These are phyloP conservation scores for Sequoiadendron giganteum DNA, from an alignment of 75 land plant species.

Conservation along the genomic window DNA sequence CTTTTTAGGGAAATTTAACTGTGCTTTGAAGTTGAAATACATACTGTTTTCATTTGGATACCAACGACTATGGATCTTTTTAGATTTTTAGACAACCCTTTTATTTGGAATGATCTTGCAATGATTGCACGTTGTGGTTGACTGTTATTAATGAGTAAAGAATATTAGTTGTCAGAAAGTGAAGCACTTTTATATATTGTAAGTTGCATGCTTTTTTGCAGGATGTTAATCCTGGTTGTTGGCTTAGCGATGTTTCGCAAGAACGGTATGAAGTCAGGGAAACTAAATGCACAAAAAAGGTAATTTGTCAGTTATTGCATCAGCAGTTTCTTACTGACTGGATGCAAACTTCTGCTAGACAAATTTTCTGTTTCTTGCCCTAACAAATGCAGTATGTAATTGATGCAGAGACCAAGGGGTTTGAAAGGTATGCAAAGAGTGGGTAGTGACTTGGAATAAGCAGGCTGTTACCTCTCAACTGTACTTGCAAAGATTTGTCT, in stretches of 20 bases:
- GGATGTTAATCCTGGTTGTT: constrained; percentile 63
- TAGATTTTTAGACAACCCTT: neutral
- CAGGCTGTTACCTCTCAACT: neutral
- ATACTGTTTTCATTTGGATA: neutral
- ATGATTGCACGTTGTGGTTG: neutral
- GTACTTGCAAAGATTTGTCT: neutral
- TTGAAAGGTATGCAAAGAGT: neutral
- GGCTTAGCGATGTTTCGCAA: constrained; percentile 61
- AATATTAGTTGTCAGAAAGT: constrained; percentile 34
- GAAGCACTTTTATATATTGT: constrained; percentile 12
- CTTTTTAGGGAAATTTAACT: neutral
- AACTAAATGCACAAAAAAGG: constrained; percentile 77
- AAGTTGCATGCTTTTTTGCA: constrained; percentile 16
- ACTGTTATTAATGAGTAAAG: neutral
- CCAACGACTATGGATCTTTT: neutral
- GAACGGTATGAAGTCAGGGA: constrained; percentile 84
- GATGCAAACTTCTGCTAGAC: neutral
- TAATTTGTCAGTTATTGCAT: constrained; percentile 11
- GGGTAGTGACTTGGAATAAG: constrained; percentile 4
- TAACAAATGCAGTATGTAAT: neutral
- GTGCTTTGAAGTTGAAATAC: neutral
- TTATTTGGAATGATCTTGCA: neutral
- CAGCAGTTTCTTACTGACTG: neutral
- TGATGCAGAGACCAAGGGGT: constrained; percentile 1
- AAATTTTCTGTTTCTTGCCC: neutral